Evolutionary conservation across 768 basidiomycete species (phyloP).

Genomic region (Leucogyrophana mollusca): DNA sequence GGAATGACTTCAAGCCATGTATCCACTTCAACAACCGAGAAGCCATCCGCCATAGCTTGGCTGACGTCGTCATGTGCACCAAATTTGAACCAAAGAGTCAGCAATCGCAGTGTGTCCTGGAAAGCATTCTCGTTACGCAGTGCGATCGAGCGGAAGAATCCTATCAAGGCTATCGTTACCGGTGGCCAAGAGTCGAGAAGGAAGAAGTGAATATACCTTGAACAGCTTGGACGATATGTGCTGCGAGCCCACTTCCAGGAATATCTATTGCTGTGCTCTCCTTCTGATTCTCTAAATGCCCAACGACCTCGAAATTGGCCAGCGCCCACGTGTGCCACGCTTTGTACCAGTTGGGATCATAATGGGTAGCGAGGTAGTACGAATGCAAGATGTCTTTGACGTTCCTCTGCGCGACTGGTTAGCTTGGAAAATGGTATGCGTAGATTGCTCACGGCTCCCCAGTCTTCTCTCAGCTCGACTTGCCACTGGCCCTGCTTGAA

Average conservation of each 20-base stretch:
- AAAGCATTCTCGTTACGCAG: constrained; percentile 87
- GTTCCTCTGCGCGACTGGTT: constrained; percentile 53
- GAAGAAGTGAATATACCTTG: constrained; percentile 52
- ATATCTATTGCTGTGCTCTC: constrained; percentile 57
- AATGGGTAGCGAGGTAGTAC: constrained; percentile 84
- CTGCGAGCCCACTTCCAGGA: constrained; percentile 61
- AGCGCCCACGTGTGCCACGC: constrained; percentile 99
- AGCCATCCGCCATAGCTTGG: constrained; percentile 83
- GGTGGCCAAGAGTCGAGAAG: neutral
- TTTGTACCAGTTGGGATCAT: constrained; percentile 97
- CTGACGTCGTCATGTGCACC: constrained; percentile 89
- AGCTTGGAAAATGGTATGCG: constrained; percentile 4
- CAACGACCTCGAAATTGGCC: constrained; percentile 92
- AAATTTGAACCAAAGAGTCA: constrained; percentile 98
- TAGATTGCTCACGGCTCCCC: constrained; percentile 61
- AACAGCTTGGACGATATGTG: constrained; percentile 91
- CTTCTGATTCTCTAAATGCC: constrained; percentile 68
- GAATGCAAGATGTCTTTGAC: constrained; percentile 80
- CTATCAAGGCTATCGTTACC: constrained; percentile 33
- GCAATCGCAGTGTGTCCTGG: constrained; percentile 88
- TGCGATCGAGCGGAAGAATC: constrained; percentile 94
- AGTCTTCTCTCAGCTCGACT: constrained; percentile 72
- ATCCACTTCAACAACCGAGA: constrained; percentile 88
- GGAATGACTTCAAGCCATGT: constrained; percentile 99
- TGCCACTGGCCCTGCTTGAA: constrained; percentile 98